phyloP scores from a whole-genome alignment of 2,329 filamentous ascomycete genomes.

The Zasmidium citrigriseum region DNA sequence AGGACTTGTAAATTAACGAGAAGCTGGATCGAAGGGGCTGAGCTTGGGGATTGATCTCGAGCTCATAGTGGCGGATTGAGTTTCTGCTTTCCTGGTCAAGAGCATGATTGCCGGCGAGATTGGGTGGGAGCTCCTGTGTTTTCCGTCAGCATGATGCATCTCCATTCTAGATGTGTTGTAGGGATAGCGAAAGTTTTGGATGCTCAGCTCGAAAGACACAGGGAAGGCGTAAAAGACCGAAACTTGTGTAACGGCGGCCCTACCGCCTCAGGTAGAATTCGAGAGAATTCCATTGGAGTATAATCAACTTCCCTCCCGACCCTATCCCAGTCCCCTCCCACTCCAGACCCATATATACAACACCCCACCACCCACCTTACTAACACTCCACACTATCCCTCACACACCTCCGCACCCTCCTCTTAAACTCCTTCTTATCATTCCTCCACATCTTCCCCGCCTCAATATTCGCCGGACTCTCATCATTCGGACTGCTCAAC shows the following conservation, averaged over 20 bases:
- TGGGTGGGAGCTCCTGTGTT: too few relatives aligned
- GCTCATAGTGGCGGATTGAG: too few relatives aligned
- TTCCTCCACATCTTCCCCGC: slow-evolving; percentile 86
- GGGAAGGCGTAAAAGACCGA: not conserved
- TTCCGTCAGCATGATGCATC: too few relatives aligned
- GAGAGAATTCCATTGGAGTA: too few relatives aligned
- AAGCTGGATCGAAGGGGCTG: not conserved
- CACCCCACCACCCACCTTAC: slow-evolving; percentile 12
- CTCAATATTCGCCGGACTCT: slow-evolving; percentile 93
- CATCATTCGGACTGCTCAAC: slow-evolving; percentile 89
- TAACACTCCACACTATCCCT: slow-evolving; percentile 70
- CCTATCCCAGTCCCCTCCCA: not conserved
- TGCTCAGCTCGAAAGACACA: too few relatives aligned
- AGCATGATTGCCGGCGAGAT: too few relatives aligned
- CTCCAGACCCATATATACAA: not conserved
- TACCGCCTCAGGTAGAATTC: too few relatives aligned
- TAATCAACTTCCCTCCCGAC: not conserved
- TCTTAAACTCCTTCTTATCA: slow-evolving; percentile 76
- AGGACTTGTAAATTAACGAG: not conserved
- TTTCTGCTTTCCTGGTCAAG: too few relatives aligned
- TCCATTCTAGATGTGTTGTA: too few relatives aligned
- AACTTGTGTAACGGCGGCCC: too few relatives aligned
- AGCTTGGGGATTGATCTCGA: not conserved
- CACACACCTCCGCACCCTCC: slow-evolving; percentile 74
- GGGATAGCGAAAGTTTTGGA: too few relatives aligned